Evolutionary conservation across 371 early-diverging fungal genomes (phyloP), one percentile per base, ranked within the genome.

Genomic region (Apophysomyces ossiformis): DNA sequence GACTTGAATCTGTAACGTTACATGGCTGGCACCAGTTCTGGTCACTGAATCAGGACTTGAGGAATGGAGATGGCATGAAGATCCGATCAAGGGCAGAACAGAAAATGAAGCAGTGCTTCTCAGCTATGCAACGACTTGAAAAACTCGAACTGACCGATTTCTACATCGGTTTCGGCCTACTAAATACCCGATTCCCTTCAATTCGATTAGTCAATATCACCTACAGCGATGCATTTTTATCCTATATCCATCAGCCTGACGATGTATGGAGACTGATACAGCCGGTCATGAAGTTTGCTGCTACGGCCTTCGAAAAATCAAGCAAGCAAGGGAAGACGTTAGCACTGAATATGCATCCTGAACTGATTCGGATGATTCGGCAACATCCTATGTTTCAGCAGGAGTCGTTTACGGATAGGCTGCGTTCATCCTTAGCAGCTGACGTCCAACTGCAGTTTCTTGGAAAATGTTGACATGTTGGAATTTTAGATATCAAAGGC

Each of bases 331-430:
- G 21, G 9, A 50, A 50, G 11, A 50, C 54, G 5, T 11, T 50
- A 26, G 54, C 16, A 5, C 5, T 50, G 9, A 50, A 50, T 21
- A 16, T 50, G 21, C 54, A 50, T 21, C 54, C 54, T 50, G 54
- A 50, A 21, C 21, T 50, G 54, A 50, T 50, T 21, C 21, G 54
- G 54, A 50, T 50, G 54, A 50, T 50, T 8, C 54, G 54, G 21
- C 54, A 21, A 21, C 54, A 50, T 21, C 54, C 54, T 16, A 50
- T 50, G 21, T 50, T 50, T 50, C 4, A 16, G 21, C 54, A 50
- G 0, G 54, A 50, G 21, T 7, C 54, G 11, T 50, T 50, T 50
- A 26, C 21, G 4, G 54, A 50, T 21, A 21, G 9, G 18, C 9
- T 50, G n/a, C 54, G 21, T n/a, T 50, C 21, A 5, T 21, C 3